These are phyloP conservation scores for Blumeria hordei DNA, from an alignment of 2,329 filamentous ascomycete species.

Conservation along the genomic window DNA sequence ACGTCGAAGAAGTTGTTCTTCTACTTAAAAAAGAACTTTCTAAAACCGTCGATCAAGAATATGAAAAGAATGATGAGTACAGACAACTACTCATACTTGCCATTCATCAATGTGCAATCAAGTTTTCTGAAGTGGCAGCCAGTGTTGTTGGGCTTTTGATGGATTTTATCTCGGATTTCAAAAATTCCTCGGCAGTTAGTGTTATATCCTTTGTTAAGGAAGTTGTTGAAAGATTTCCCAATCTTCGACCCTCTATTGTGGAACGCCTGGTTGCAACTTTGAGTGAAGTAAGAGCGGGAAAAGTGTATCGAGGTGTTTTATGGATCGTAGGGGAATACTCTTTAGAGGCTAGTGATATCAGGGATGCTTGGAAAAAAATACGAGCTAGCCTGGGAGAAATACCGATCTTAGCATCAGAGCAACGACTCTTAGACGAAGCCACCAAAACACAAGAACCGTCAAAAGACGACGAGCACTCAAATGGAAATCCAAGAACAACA, in stretches of 20 bases:
- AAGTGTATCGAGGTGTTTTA: constrained; percentile 86
- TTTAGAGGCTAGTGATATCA: constrained; percentile 75
- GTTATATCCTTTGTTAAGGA: constrained; percentile 98
- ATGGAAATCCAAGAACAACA: constrained; percentile 56
- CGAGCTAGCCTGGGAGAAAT: constrained; percentile 87
- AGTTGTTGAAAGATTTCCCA: constrained; percentile 93
- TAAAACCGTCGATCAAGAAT: constrained; percentile 95
- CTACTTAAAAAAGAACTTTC: constrained; percentile 91
- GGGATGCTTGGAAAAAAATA: constrained; percentile 92
- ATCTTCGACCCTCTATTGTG: constrained; percentile 67
- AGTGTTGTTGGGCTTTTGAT: constrained; percentile 92
- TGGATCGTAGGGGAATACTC: constrained; percentile 99
- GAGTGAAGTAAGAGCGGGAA: constrained; percentile 80
- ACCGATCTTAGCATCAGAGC: constrained; percentile 84
- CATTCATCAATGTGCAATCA: constrained; percentile 96
- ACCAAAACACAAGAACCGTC: constrained; percentile 41
- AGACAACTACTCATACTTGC: constrained; percentile 86
- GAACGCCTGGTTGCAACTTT: constrained; percentile 73
- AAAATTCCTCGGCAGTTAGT: constrained; percentile 87
- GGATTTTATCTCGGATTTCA: constrained; percentile 98
- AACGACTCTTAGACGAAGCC: constrained; percentile 69
- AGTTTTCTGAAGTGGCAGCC: constrained; percentile 92
- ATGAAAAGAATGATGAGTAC: constrained; percentile 94
- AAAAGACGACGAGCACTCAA: constrained; percentile 39
- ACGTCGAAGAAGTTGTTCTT: constrained; percentile 90